phyloP scores from a whole-genome alignment of 345 rosid genomes.

The Lepidium didymum region DNA sequence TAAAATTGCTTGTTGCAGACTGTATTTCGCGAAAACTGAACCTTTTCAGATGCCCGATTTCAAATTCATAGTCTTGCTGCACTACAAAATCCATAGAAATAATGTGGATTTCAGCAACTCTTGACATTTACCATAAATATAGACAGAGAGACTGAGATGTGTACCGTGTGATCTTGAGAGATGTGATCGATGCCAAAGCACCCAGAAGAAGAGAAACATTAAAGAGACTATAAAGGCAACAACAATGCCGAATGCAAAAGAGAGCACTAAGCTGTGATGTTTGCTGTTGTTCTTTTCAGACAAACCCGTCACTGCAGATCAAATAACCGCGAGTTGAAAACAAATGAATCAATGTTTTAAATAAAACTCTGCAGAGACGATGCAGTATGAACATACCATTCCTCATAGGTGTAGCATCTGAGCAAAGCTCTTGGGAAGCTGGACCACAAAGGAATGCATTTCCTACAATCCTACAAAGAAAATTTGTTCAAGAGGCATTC shows the following conservation, averaged over 20 bases:
- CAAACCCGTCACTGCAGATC: constrained; percentile 39
- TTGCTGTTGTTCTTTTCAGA: constrained; percentile 33
- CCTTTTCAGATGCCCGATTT: constrained; percentile 78
- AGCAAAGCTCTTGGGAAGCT: constrained; percentile 45
- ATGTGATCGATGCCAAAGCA: constrained; percentile 75
- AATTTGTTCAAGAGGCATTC: not conserved
- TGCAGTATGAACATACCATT: constrained; percentile 49
- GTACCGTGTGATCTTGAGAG: constrained; percentile 58
- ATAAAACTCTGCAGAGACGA: not conserved
- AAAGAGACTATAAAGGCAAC: constrained; percentile 60
- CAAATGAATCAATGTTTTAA: not conserved
- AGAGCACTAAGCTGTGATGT: constrained; percentile 54
- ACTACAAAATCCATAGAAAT: constrained; percentile 34
- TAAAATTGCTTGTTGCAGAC: constrained; percentile 68
- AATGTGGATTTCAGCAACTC: not conserved
- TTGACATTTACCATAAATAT: not conserved
- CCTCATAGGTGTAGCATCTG: constrained; percentile 39
- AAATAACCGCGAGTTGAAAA: not conserved
- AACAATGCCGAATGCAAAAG: constrained; percentile 58
- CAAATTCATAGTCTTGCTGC: constrained; percentile 86
- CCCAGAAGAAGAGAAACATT: constrained; percentile 63
- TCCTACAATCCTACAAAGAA: constrained; percentile 48
- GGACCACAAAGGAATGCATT: constrained; percentile 69
- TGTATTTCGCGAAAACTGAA: constrained; percentile 80
- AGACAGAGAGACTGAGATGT: not conserved